These are phyloP conservation scores for Boletellus ananiceps DNA, from an alignment of 768 basidiomycete species.

Conservation along the genomic window DNA sequence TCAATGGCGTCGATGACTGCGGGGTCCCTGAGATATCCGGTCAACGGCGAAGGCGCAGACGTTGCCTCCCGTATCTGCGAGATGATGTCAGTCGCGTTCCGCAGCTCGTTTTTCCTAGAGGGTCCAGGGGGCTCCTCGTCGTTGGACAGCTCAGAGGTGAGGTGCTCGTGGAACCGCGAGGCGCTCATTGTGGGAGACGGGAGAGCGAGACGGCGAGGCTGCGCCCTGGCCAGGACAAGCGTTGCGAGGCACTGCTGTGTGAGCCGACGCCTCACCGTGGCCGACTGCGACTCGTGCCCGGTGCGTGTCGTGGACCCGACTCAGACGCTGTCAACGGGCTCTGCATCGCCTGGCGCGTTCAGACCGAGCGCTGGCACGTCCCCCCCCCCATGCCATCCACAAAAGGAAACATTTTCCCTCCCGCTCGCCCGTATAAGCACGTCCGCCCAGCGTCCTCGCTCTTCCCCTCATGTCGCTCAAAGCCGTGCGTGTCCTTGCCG, in stretches of 20 bases:
- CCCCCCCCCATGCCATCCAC: neutral
- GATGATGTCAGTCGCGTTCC: slow-evolving; percentile 32
- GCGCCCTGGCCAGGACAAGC: slow-evolving; percentile 5
- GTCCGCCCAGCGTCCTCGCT: too few relatives aligned
- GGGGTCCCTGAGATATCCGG: slow-evolving; percentile 43
- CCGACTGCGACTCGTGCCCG: slow-evolving; percentile 12
- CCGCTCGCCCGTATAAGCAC: neutral
- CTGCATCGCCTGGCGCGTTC: too few relatives aligned
- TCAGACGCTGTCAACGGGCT: too few relatives aligned
- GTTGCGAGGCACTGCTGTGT: slow-evolving; percentile 10
- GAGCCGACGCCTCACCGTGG: slow-evolving; percentile 1
- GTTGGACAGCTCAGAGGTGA: slow-evolving; percentile 15
- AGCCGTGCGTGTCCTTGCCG: slow-evolving; percentile 49
- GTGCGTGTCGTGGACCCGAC: slow-evolving; percentile 11
- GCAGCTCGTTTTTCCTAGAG: neutral
- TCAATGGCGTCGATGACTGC: slow-evolving; percentile 35
- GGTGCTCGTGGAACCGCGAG: slow-evolving; percentile 31
- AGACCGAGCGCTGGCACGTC: too few relatives aligned
- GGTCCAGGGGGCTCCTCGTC: slow-evolving; percentile 15
- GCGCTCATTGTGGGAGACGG: slow-evolving; percentile 21
- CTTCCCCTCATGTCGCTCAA: slow-evolving; percentile 58
- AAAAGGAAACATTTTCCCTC: slow-evolving; percentile 1
- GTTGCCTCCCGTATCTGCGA: slow-evolving; percentile 42
- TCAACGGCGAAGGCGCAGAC: slow-evolving; percentile 42
- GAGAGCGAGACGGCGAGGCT: slow-evolving; percentile 2